Percentiles rank a stretch among this genome's conserved stretches.
Conservation (phyloP, 192 early-diverging fungal species). For the Dissophora ornata region DNA sequence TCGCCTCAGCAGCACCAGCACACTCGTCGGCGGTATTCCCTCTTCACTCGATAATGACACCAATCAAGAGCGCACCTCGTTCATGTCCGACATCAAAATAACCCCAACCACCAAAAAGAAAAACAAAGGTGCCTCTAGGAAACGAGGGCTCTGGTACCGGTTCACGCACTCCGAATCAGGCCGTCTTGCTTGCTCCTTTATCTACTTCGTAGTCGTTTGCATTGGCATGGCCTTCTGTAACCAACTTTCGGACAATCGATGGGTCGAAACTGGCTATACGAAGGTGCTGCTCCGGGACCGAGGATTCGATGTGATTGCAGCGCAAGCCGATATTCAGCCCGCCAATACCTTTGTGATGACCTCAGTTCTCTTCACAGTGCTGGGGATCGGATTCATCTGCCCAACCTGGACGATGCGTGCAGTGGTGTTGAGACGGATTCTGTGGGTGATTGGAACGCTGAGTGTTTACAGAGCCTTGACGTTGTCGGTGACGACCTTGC, state of each 20-base stretch:
- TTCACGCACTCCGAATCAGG: constrained; percentile 41
- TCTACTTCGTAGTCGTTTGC: constrained; percentile 43
- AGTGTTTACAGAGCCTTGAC: constrained; percentile 39
- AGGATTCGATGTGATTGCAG: constrained; percentile 52
- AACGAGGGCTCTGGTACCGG: constrained; percentile 14
- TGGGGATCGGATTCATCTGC: constrained; percentile 40
- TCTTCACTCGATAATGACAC: too few species aligned
- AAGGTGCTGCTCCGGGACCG: constrained; percentile 41
- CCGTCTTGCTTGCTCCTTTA: constrained; percentile 30
- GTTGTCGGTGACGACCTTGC: constrained; percentile 50
- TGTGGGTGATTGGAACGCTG: constrained; percentile 53
- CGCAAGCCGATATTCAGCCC: constrained; percentile 31
- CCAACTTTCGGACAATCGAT: constrained; percentile 56
- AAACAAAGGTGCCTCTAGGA: too few species aligned
- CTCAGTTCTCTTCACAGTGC: constrained; percentile 43
- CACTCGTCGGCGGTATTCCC: constrained; percentile 26
- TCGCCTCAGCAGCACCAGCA: constrained; percentile 29
- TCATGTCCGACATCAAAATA: background rate
- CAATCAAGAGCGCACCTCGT: too few species aligned
- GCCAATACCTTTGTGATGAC: constrained; percentile 56
- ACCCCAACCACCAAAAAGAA: background rate
- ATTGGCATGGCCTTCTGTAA: constrained; percentile 55
- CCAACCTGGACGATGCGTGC: constrained; percentile 43
- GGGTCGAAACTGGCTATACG: constrained; percentile 49
- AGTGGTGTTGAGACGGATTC: constrained; percentile 43